Evolutionary conservation across 2,329 filamentous ascomycete genomes (phyloP).

Genomic region (Neopestalotiopsis clavispora): DNA sequence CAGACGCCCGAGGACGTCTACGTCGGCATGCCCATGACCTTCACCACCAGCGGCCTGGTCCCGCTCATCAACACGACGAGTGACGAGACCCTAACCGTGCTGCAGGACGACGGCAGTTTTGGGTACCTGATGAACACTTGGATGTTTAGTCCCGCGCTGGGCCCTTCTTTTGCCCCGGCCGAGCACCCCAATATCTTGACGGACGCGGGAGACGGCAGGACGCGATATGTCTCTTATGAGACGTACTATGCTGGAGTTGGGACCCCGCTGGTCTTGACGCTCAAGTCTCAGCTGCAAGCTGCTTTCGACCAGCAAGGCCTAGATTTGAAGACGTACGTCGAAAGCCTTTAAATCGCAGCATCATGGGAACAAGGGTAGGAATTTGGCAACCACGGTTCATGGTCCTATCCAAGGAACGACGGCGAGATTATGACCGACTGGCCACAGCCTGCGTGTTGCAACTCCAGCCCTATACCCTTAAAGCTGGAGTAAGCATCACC

Average conservation of each 20-base stretch:
- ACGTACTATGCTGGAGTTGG: slow-evolving; percentile 5
- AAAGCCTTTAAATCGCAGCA: not conserved
- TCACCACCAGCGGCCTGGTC: slow-evolving; percentile 29
- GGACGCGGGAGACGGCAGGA: slow-evolving; percentile 26
- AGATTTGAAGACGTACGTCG: slow-evolving; percentile 3
- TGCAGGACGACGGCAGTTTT: slow-evolving; percentile 16
- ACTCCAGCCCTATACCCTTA: too few species aligned
- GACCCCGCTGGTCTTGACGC: not conserved
- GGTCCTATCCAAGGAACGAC: too few species aligned
- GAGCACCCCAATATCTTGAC: slow-evolving; percentile 32
- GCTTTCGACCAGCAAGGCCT: not conserved
- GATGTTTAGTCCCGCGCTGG: slow-evolving; percentile 28
- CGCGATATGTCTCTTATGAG: slow-evolving; percentile 28
- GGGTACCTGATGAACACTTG: slow-evolving; percentile 31
- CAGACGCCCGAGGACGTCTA: slow-evolving; percentile 29
- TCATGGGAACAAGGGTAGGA: too few species aligned
- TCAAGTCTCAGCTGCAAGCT: slow-evolving; percentile 6
- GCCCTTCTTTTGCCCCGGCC: slow-evolving; percentile 23
- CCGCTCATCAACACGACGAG: slow-evolving; percentile 31
- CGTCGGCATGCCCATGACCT: slow-evolving; percentile 30
- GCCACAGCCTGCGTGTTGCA: too few species aligned
- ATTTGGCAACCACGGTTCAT: too few species aligned
- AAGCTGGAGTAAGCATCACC: too few species aligned
- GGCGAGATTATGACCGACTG: too few species aligned
- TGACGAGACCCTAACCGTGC: slow-evolving; percentile 28